These are phyloP conservation scores for Cyclocybe cylindracea DNA, from an alignment of 768 basidiomycete species.

Conservation along the genomic window DNA sequence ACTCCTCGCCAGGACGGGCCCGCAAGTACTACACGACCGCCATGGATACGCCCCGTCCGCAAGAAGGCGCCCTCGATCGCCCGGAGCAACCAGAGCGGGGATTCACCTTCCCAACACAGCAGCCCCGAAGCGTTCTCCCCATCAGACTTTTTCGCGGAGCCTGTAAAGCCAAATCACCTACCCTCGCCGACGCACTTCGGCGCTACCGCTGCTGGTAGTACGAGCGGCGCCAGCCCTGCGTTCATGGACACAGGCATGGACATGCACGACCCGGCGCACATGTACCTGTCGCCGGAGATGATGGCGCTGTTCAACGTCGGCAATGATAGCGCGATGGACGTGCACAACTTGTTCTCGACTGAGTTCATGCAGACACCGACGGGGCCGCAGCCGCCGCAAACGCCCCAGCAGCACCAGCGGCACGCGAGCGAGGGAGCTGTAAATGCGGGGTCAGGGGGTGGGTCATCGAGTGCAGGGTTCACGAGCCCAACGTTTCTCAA, in stretches of 20 bases:
- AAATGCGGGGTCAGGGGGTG: neutral
- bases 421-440: neutral
- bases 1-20: conserved; percentile 47
- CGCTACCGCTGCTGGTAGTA: conserved; percentile 5
- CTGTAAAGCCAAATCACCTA: conserved; percentile 28
- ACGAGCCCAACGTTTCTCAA: conserved; percentile 34
- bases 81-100: conserved; percentile 43
- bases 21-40: conserved; percentile 56
- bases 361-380: conserved; percentile 24
- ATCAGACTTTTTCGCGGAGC: conserved; percentile 63
- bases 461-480: conserved; percentile 15
- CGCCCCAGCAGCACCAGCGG: conserved; percentile 3
- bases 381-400: conserved; percentile 16
- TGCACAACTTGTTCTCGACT: conserved; percentile 27
- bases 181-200: conserved; percentile 16
- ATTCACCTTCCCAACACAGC: conserved; percentile 49
- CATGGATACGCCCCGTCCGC: conserved; percentile 88
- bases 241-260: conserved; percentile 48
- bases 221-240: conserved; percentile 10
- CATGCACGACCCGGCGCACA: conserved; percentile 43
- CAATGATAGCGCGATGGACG: conserved; percentile 30
- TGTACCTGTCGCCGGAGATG: conserved; percentile 64
- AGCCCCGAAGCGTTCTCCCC: conserved; percentile 71
- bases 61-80: conserved; percentile 63
- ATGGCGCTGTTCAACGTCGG: conserved; percentile 62